phyloP scores from a whole-genome alignment of 139 green algal genomes.

The Trebouxia sp. region DNA sequence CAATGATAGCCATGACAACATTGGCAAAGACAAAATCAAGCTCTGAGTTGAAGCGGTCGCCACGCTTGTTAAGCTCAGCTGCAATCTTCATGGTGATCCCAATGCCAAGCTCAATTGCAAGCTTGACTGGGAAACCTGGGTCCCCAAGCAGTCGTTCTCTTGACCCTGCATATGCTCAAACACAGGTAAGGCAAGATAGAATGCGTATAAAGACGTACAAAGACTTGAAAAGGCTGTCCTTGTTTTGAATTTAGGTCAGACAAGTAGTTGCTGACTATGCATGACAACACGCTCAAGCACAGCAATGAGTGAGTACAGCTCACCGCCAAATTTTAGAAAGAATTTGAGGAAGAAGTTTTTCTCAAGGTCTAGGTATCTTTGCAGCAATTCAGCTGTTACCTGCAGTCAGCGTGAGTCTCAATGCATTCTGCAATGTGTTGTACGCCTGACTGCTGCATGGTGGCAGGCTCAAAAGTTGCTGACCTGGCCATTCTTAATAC shows the following conservation, averaged over 20 bases:
- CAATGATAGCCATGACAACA: slow-evolving; percentile 96
- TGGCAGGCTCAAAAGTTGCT: too few species aligned
- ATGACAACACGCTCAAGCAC: too few species aligned
- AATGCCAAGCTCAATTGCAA: slow-evolving; percentile 88
- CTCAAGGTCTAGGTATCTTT: slow-evolving; percentile 78
- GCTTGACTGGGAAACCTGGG: slow-evolving; percentile 90
- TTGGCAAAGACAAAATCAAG: slow-evolving; percentile 97
- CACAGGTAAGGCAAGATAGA: too few species aligned
- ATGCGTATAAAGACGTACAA: too few species aligned
- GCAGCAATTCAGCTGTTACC: slow-evolving; percentile 63
- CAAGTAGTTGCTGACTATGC: too few species aligned
- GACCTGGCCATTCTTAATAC: not conserved
- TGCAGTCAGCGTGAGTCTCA: slow-evolving; percentile 47
- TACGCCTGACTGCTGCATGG: not conserved
- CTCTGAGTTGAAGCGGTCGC: slow-evolving; percentile 69
- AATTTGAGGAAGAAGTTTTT: slow-evolving; percentile 62
- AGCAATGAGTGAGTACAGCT: not conserved
- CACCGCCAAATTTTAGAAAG: slow-evolving; percentile 48
- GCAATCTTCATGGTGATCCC: slow-evolving; percentile 90
- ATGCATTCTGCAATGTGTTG: not conserved
- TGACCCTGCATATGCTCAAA: slow-evolving; percentile 60
- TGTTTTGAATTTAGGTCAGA: too few species aligned
- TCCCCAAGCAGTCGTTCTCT: slow-evolving; percentile 92
- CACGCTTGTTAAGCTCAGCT: slow-evolving; percentile 87
- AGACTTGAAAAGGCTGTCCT: too few species aligned